Conservation (phyloP, 148 eudicot genomes). For the Mesembryanthemum crystallinum region DNA sequence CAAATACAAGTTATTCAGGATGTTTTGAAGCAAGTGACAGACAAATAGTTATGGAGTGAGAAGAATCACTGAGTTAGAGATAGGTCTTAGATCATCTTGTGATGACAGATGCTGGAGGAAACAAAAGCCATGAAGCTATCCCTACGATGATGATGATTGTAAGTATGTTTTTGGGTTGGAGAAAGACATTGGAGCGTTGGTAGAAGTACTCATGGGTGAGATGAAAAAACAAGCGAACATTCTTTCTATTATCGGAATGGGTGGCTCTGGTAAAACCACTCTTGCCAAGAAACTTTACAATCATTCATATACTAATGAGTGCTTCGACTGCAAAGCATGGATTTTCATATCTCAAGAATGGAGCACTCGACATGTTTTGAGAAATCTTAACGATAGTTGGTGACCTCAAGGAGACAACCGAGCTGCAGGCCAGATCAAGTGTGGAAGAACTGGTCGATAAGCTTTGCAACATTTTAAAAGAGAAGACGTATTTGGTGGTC, state of each 20-base stretch:
- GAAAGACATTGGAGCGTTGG: conserved; percentile 10
- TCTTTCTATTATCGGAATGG: conserved; percentile 26
- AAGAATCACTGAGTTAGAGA: conserved; percentile 2
- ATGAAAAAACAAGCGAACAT: conserved; percentile 9
- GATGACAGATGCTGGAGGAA: background rate
- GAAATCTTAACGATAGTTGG: too few species aligned
- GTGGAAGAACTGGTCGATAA: conserved; percentile 24
- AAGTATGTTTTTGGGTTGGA: conserved; percentile 20
- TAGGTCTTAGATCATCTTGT: background rate
- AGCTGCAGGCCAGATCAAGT: background rate
- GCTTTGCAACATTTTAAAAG: conserved; percentile 10
- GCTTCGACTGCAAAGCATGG: conserved; percentile 29
- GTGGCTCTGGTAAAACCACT: conserved; percentile 32
- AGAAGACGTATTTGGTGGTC: conserved; percentile 29
- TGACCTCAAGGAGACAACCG: background rate
- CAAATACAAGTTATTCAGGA: background rate
- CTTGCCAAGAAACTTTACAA: conserved; percentile 30
- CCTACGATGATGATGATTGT: conserved; percentile 14
- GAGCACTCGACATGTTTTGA: conserved; percentile 16
- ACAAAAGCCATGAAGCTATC: conserved; percentile 8
- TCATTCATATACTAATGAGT: conserved; percentile 15
- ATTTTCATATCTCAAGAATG: conserved; percentile 29
- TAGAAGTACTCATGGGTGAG: conserved; percentile 17
- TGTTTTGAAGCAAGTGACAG: background rate
- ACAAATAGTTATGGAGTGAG: conserved; percentile 16